A percentile compares a stretch with the other conserved stretches of the same genome.
Evolutionary conservation across 352 stramenopile species (phyloP).

Genomic region (Phytopythium montanum): DNA sequence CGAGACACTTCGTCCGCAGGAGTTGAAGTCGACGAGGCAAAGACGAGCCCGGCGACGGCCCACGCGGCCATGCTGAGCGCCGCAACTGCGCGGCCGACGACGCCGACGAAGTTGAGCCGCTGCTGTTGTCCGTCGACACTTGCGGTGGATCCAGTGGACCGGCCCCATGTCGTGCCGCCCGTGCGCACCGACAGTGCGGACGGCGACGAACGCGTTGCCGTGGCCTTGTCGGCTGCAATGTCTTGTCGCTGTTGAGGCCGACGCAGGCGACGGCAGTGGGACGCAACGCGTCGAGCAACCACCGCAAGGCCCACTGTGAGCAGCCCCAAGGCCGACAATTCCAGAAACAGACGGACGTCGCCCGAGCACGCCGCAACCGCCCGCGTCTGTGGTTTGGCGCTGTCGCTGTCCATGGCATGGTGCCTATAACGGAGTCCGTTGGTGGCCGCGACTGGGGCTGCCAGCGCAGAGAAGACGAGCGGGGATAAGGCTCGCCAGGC

Average conservation of each 20-base stretch:
- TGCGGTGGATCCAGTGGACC: not conserved
- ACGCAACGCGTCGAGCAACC: not conserved
- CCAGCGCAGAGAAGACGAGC: not conserved
- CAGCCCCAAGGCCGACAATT: constrained; percentile 3
- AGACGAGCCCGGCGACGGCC: constrained; percentile 1
- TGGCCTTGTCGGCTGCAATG: not conserved
- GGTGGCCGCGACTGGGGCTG: not conserved
- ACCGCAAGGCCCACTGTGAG: constrained; percentile 4
- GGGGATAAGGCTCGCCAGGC: constrained; percentile 2
- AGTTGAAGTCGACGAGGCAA: constrained; percentile 1
- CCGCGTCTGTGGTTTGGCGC: not conserved
- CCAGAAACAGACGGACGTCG: constrained; percentile 9
- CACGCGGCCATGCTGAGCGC: not conserved
- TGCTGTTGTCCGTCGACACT: not conserved
- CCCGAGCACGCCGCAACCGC: constrained; percentile 14
- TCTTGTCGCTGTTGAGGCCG: constrained; percentile 3
- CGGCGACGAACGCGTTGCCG: not conserved
- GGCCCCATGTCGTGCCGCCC: not conserved
- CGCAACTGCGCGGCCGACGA: not conserved
- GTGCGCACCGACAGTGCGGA: not conserved
- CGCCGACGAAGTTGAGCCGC: not conserved
- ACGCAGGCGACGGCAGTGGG: constrained; percentile 4
- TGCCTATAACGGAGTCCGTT: too few relatives aligned
- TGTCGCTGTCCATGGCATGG: not conserved
- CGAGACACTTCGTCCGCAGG: not conserved